Conservation (phyloP, 176 grass and related monocot species). For the Themeda triandra region DNA sequence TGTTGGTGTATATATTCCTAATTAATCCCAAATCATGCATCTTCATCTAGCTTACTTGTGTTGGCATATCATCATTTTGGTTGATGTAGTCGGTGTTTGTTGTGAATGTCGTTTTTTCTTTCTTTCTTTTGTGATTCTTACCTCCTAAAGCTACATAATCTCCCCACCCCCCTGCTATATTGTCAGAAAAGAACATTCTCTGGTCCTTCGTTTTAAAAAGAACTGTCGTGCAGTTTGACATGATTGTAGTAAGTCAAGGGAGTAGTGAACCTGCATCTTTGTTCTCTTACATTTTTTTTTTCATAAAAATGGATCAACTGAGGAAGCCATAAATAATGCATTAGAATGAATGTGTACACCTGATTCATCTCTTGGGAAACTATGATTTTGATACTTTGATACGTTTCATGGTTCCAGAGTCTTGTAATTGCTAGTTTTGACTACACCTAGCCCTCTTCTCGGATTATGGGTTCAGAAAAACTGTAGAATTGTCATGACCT, state of each 20-base stretch:
- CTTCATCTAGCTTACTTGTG: neutral
- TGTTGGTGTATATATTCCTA: neutral
- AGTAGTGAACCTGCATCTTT: neutral
- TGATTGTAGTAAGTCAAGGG: neutral
- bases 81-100: neutral
- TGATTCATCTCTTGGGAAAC: neutral
- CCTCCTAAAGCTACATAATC: too few species aligned
- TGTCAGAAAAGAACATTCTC: neutral
- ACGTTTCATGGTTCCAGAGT: neutral
- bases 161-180: neutral
- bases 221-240: neutral
- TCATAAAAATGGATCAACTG: neutral
- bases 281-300: neutral
- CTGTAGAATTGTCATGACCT: neutral
- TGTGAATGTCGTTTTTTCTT: too few species aligned
- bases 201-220: neutral
- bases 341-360: neutral
- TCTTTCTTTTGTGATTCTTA: too few species aligned
- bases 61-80: neutral
- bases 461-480: neutral
- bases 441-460: neutral
- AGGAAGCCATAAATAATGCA: neutral
- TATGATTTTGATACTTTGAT: too few species aligned
- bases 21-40: neutral
- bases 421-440: neutral